Base-by-base conservation (phyloP, 2,329 filamentous ascomycete species). In the Periconia sp. region DNA sequence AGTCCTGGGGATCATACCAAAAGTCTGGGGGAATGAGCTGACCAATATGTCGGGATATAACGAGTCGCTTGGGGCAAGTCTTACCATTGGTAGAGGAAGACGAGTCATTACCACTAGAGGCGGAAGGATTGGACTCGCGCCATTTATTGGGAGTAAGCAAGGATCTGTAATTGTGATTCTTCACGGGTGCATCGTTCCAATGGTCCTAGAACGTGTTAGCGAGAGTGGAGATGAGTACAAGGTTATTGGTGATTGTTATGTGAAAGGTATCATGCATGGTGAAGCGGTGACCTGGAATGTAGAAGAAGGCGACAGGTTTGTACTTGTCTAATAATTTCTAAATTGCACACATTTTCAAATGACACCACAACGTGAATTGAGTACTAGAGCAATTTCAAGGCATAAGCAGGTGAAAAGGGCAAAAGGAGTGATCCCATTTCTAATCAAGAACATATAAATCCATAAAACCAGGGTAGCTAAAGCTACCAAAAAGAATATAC, bases 181-280 rank as follows among this genome's bases (percentile, higher is more conserved):
- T 29, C 50, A 57, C 43, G 51, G 50, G 12, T 60, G 50, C 31
- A 51, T 24, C 10, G 52, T 58, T 1, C 46, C 48, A 4, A 30
- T 59, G 12, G 34, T 61, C n/a, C 33, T 53, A 15, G 30, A 56
- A 5, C 28, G 23, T 15, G 32, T 48, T 13, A 21, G 43, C 15
- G 44, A 50, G 17, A 22, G 43, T 4, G 25, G 34, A 15, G 30
- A 44, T 5, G 40, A 45, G 24, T 57, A 50, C 38, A 50, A 13
- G 30, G 39, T 61, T 2, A 28, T 57, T 1, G 47, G 47, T 3
- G 50, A 61, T 30, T 54, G 46, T 18, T 57, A 55, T 35, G 33
- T 56, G 3, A 36, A 55, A 38, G 49, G 40, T 1, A 21, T 48
- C 13, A 58, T 56, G 49, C 40, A 44, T 42, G 53, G 52, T 1